These are phyloP conservation scores for Cyclostephanos tholiformis DNA, from an alignment of 108 stramenopile genomes.

Conservation along the genomic window DNA sequence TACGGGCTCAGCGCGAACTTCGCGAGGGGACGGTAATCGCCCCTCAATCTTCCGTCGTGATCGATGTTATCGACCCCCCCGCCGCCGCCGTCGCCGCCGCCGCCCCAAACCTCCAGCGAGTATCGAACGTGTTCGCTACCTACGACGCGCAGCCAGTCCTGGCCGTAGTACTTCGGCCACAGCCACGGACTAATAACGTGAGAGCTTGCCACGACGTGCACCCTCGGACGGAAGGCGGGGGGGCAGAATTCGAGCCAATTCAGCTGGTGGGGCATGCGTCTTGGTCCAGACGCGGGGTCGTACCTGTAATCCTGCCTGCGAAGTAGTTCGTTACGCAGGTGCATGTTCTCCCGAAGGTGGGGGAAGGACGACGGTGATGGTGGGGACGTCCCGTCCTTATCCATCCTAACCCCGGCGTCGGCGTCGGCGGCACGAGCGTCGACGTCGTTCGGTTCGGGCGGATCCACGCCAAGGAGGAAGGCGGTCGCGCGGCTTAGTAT, in stretches of 20 bases:
- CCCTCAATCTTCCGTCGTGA: conserved; percentile 39
- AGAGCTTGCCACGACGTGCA: conserved; percentile 77
- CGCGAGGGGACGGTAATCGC: conserved; percentile 53
- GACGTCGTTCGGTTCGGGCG: conserved; percentile 37
- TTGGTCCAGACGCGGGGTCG: conserved; percentile 64
- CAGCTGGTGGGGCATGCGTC: conserved; percentile 59
- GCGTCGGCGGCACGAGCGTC: background rate
- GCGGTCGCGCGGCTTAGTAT: conserved; percentile 79
- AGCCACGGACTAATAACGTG: conserved; percentile 82
- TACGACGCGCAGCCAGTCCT: conserved; percentile 76
- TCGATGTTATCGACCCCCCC: background rate
- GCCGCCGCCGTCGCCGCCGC: background rate
- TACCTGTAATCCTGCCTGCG: conserved; percentile 57
- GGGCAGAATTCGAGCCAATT: conserved; percentile 87
- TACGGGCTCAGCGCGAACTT: conserved; percentile 80
- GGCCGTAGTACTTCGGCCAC: conserved; percentile 86
- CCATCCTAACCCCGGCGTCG: background rate
- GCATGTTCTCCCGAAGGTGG: conserved; percentile 25
- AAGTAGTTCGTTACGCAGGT: conserved; percentile 44
- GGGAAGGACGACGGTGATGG: conserved; percentile 46
- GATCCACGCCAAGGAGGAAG: conserved; percentile 79
- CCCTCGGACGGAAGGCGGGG: conserved; percentile 63
- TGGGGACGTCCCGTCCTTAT: background rate
- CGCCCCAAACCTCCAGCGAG: conserved; percentile 59
- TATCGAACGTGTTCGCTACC: conserved; percentile 61